These are phyloP conservation scores for Ustilago shanxiensis DNA, from an alignment of 1,284 basidiomycete species.

Conservation along the genomic window DNA sequence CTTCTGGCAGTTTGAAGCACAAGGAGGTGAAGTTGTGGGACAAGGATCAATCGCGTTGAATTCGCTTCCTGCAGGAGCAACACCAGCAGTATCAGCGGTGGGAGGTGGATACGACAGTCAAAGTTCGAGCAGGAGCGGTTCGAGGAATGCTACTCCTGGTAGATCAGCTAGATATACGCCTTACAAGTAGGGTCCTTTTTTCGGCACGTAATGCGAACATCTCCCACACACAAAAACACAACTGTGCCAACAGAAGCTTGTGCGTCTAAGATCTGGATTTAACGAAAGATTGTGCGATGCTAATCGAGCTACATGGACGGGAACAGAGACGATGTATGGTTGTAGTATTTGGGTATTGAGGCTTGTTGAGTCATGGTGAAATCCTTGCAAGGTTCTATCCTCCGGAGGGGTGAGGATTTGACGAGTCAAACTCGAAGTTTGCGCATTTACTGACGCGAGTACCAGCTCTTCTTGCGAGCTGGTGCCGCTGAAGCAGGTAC, in stretches of 20 bases:
- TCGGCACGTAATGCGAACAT: background rate
- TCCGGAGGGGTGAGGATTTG: background rate
- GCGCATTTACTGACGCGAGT: slow-evolving; percentile 8
- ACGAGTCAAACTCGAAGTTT: background rate
- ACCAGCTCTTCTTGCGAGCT: slow-evolving; percentile 30
- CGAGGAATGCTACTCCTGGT: slow-evolving; percentile 27
- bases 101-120: slow-evolving; percentile 4
- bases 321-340: background rate
- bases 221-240: background rate
- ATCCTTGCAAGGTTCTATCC: background rate
- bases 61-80: slow-evolving; percentile 6
- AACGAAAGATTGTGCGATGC: slow-evolving; percentile 5
- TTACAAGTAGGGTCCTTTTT: slow-evolving; percentile 24
- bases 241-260: background rate
- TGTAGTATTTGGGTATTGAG: slow-evolving; percentile 18
- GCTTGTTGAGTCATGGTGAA: background rate
- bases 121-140: slow-evolving; percentile 22
- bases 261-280: background rate
- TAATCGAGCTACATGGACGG: background rate
- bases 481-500: slow-evolving; percentile 9
- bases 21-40: background rate
- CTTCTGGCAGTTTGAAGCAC: slow-evolving; percentile 43
- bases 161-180: slow-evolving; percentile 39
- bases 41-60: slow-evolving; percentile 16
- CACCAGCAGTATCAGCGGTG: background rate